Base-by-base conservation (phyloP, 2,329 filamentous ascomycete species). In the Cladosporium cucumerinum region DNA sequence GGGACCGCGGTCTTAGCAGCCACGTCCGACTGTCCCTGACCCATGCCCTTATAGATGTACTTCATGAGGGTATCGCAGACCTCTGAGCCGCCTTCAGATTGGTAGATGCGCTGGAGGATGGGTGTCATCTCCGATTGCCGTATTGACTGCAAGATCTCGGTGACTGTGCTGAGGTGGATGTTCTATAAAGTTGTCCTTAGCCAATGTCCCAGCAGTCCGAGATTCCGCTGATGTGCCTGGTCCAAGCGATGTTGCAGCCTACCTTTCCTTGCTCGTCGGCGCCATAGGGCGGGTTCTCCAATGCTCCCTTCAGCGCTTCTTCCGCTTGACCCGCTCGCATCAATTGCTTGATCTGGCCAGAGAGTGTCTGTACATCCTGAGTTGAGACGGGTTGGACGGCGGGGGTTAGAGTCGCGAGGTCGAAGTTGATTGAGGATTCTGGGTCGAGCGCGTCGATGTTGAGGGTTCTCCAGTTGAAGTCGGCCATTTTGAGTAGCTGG, bases 21-120 rank as follows among this genome's bases (percentile, higher is more conserved):
- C 23, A 67, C 71, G 18, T 75, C 70, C 10, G 72, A 69, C 23
- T 69, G 66, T 21, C 73, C 69, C 66, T 81, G 78, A 58, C 78
- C 77, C 93, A 97, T 97, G 71, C 93, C 93, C 82, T 96, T 97
- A 74, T 86, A 97, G 88, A 97, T 83, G 80, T 97, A 99, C 82
- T 99, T 99, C 91, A 97, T 97, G 77, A 99, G 82, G 60, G 94
- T 92, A 78, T 99, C 95, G 70, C 96, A 82, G 67, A 91, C 85
- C 79, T 98, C 95, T 67, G 87, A 87, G 30, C 95, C 95, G 67
- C 91, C 91, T 59, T 90, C 87, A 12, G 89, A 87, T 66, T 82
- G 82, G 80, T 95, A 93, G 74, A 98, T 90, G 65, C 88, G 86
- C 79, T 89, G 87, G 70, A 99, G 82, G 73, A 98, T 87, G 16